Percentiles rank a stretch among this genome's conserved stretches.
phyloP scores from a whole-genome alignment of 768 basidiomycete genomes.

The Leccinum imitatum region DNA sequence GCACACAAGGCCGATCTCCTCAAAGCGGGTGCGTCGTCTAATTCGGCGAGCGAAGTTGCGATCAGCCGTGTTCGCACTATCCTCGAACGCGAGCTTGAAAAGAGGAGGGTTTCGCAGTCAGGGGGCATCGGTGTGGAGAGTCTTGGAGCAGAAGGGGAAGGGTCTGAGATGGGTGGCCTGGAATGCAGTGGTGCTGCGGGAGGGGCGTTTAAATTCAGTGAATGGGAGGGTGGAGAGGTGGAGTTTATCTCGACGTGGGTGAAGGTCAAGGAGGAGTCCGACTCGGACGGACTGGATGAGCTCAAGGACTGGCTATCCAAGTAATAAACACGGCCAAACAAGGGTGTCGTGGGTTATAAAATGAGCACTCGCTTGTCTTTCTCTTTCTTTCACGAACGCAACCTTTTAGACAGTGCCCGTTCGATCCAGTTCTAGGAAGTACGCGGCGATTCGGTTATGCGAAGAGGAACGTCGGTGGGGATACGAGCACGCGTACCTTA shows the following conservation, averaged over 20 bases:
- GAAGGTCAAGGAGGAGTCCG: slow-evolving; percentile 31
- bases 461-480: slow-evolving; percentile 57
- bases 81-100: slow-evolving; percentile 83
- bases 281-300: slow-evolving; percentile 39
- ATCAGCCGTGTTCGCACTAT: slow-evolving; percentile 71
- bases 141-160: slow-evolving; percentile 66
- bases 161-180: slow-evolving; percentile 68
- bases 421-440: slow-evolving; percentile 43
- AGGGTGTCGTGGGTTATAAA: slow-evolving; percentile 11
- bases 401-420: slow-evolving; percentile 76
- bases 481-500: slow-evolving; percentile 58
- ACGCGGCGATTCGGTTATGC: slow-evolving; percentile 70
- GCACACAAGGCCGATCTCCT: slow-evolving; percentile 80
- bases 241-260: slow-evolving; percentile 62
- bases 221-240: slow-evolving; percentile 87
- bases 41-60: slow-evolving; percentile 46
- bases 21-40: slow-evolving; percentile 41
- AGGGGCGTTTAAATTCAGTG: slow-evolving; percentile 65
- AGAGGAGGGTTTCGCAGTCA: slow-evolving; percentile 61
- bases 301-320: slow-evolving; percentile 52
- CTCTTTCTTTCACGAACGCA: slow-evolving; percentile 38
- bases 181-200: slow-evolving; percentile 59
- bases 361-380: neutral
- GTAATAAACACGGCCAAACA: slow-evolving; percentile 39
- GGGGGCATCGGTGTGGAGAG: slow-evolving; percentile 72